Evolutionary conservation across 2,329 filamentous ascomycete genomes (phyloP).

Genomic region (Fusarium haematococcum): DNA sequence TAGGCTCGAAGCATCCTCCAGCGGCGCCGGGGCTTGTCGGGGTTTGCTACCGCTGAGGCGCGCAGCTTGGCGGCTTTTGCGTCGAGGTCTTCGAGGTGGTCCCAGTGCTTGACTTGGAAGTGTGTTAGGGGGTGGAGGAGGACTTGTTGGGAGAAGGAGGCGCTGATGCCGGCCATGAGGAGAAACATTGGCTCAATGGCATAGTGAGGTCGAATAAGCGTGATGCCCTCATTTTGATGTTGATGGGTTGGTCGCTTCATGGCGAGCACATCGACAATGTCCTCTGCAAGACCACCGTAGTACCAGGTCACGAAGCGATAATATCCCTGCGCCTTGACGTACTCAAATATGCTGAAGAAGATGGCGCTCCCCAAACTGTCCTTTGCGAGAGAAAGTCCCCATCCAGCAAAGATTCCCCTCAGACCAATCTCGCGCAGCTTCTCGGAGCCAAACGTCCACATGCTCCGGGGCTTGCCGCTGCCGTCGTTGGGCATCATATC

Average conservation of each 20-base stretch:
- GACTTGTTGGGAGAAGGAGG: constrained; percentile 75
- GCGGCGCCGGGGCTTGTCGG: constrained; percentile 49
- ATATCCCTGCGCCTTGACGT: constrained; percentile 77
- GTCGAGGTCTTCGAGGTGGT: constrained; percentile 78
- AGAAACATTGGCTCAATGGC: constrained; percentile 80
- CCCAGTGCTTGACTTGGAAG: constrained; percentile 79
- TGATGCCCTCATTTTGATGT: constrained; percentile 47
- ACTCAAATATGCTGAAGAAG: constrained; percentile 83
- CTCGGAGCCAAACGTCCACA: constrained; percentile 78
- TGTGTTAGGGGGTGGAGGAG: constrained; percentile 78
- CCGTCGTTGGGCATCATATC: constrained; percentile 58
- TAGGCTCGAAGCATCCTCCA: constrained; percentile 73
- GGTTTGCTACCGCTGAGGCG: constrained; percentile 46
- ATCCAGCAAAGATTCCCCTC: constrained; percentile 80
- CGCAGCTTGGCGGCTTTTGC: constrained; percentile 64
- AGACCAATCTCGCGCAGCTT: constrained; percentile 77
- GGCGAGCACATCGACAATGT: constrained; percentile 63
- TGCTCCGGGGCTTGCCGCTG: constrained; percentile 64
- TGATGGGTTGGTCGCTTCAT: constrained; percentile 55
- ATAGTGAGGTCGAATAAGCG: constrained; percentile 78
- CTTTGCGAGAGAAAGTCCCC: constrained; percentile 75
- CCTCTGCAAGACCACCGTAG: constrained; percentile 70
- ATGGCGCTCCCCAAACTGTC: constrained; percentile 76
- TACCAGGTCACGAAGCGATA: constrained; percentile 78
- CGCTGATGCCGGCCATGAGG: constrained; percentile 74